A percentile compares a stretch with the other conserved stretches of the same genome.
Conservation (phyloP, 2,329 filamentous ascomycete genomes). For the Xylariomycetidae sp. region DNA sequence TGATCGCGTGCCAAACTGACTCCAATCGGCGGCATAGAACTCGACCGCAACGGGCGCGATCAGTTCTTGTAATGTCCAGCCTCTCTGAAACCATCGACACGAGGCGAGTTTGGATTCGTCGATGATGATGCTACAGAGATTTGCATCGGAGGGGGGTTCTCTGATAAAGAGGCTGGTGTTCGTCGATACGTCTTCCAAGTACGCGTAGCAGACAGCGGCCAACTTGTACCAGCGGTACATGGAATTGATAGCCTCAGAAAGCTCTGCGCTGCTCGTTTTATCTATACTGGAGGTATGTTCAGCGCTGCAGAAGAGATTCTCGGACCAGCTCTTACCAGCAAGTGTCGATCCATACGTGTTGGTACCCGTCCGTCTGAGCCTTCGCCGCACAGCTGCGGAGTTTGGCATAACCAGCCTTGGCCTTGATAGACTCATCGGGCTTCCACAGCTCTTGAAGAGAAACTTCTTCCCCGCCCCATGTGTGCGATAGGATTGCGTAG, state of each 20-base stretch:
- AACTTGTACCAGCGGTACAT: slow-evolving; percentile 21
- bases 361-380: slow-evolving; percentile 3
- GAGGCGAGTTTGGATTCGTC: slow-evolving; percentile 19
- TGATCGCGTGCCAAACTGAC: slow-evolving; percentile 13
- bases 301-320: neutral
- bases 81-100: no score
- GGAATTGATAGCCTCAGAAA: slow-evolving; percentile 19
- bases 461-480: slow-evolving; percentile 9
- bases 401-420: slow-evolving; percentile 5
- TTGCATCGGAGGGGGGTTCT: neutral
- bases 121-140: slow-evolving; percentile 16
- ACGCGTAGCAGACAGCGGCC: slow-evolving; percentile 17
- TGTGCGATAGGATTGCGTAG: slow-evolving; percentile 9
- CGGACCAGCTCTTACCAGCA: slow-evolving; percentile 1
- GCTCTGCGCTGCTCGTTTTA: slow-evolving; percentile 20
- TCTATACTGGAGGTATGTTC: slow-evolving; percentile 19
- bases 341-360: slow-evolving; percentile 11
- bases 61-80: no score
- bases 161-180: slow-evolving; percentile 5
- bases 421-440: neutral
- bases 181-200: slow-evolving; percentile 11
- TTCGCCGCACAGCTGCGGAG: slow-evolving; percentile 3
- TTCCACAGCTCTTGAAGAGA: slow-evolving; percentile 3
- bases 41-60: no score
- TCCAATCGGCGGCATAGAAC: slow-evolving; percentile 18